These are phyloP conservation scores for Picea sitchensis DNA, from an alignment of 75 land plant genomes.

Conservation along the genomic window DNA sequence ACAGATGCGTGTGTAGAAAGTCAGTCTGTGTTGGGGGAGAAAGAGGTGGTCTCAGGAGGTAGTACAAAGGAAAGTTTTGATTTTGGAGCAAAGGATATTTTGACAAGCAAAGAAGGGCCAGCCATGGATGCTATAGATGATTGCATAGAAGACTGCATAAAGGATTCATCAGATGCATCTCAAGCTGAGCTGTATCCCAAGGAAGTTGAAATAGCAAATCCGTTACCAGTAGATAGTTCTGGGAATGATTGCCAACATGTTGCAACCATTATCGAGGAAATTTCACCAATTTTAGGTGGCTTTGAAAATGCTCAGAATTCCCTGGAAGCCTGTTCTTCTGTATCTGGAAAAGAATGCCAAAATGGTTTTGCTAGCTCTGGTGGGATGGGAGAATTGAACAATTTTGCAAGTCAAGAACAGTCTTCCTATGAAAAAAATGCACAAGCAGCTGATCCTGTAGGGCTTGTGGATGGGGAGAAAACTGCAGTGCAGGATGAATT, in stretches of 20 bases:
- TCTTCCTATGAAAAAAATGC: background rate
- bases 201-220: background rate
- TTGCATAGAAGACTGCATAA: background rate
- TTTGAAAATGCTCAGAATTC: background rate
- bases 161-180: no score
- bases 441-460: background rate
- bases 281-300: background rate
- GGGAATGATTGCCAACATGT: background rate
- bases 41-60: background rate
- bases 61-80: background rate
- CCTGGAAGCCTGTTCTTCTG: background rate
- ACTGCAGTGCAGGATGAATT: background rate
- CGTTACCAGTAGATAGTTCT: background rate
- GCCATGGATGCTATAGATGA: conserved; percentile 1
- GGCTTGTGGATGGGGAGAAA: background rate
- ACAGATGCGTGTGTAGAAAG: background rate
- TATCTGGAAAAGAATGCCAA: background rate
- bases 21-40: background rate
- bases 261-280: background rate
- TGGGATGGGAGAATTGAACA: background rate
- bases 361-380: background rate
- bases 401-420: background rate
- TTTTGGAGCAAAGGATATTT: background rate
- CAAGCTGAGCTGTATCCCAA: conserved; percentile 1
- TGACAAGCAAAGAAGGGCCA: background rate